These are phyloP conservation scores for Lagenidium giganteum DNA, from an alignment of 352 stramenopile genomes.

Conservation along the genomic window DNA sequence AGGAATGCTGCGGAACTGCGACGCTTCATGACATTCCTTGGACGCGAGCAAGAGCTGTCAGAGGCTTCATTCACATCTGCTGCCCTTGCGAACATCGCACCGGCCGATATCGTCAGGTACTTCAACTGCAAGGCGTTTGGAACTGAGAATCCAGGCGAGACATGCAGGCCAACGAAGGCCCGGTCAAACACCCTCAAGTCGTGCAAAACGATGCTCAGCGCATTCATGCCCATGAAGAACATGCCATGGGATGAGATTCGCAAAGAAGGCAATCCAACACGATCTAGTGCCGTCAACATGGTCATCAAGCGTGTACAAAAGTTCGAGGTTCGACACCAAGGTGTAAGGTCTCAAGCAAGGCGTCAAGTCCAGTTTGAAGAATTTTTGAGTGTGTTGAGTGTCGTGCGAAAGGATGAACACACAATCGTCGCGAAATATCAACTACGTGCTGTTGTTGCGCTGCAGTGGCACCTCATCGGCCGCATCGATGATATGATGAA, in stretches of 20 bases:
- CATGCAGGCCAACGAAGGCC: too few species aligned
- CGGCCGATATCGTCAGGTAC: too few species aligned
- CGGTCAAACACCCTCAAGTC: too few species aligned
- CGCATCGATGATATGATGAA: conserved; percentile 25
- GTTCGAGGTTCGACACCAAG: conserved; percentile 14
- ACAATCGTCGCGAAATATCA: neutral
- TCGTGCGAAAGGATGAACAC: neutral
- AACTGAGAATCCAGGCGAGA: too few species aligned
- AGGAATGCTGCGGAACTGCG: too few species aligned
- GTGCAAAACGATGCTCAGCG: too few species aligned
- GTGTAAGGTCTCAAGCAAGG: neutral
- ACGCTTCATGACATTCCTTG: too few species aligned
- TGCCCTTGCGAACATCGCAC: too few species aligned
- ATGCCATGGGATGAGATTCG: conserved; percentile 2
- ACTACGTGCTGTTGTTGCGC: conserved; percentile 1
- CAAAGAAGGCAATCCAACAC: conserved; percentile 9
- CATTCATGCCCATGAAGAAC: conserved; percentile 6
- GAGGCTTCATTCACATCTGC: too few species aligned
- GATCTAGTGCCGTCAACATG: conserved; percentile 13
- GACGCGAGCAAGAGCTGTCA: too few species aligned
- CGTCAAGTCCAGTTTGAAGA: neutral
- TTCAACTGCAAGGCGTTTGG: too few species aligned
- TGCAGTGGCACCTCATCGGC: conserved; percentile 15
- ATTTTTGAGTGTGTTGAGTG: neutral
- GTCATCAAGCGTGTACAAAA: conserved; percentile 10